These are phyloP conservation scores for Aegilops umbellulata DNA, from an alignment of 176 grass and related monocot species.

Conservation along the genomic window DNA sequence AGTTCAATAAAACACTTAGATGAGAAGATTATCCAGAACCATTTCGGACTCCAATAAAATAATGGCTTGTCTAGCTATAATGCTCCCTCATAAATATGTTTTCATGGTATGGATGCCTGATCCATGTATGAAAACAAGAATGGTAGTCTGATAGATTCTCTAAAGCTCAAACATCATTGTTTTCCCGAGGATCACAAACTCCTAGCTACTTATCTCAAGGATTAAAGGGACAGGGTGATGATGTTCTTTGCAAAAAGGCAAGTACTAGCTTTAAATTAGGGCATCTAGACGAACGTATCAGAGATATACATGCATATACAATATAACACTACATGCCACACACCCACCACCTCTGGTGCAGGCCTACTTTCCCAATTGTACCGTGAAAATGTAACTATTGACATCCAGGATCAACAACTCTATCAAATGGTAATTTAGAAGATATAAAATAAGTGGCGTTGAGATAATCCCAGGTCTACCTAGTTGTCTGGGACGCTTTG, in stretches of 20 bases:
- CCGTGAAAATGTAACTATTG: not conserved
- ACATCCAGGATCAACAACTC: not conserved
- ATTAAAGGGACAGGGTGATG: not conserved
- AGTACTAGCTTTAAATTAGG: not conserved
- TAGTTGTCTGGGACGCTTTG: slow-evolving; percentile 62
- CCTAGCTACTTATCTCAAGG: not conserved
- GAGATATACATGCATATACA: not conserved
- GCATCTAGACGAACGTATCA: not conserved
- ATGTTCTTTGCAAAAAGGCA: not conserved
- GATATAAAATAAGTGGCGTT: not conserved
- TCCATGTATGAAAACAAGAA: not conserved
- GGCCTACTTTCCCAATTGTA: not conserved
- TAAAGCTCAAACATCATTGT: not conserved
- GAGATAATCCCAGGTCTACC: slow-evolving; percentile 34
- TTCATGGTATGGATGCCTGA: not conserved
- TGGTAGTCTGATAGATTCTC: not conserved
- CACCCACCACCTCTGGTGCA: not conserved
- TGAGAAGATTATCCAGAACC: too few species aligned
- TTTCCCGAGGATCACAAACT: not conserved
- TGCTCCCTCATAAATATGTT: slow-evolving; percentile 8
- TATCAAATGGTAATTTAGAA: not conserved
- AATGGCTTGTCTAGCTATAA: not conserved
- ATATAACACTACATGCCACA: not conserved
- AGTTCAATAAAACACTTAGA: not conserved
- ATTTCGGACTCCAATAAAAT: too few species aligned